Percentiles rank a stretch among this genome's conserved stretches.
phyloP scores from a whole-genome alignment of 2,329 filamentous ascomycete genomes.

The Fusarium graminum region DNA sequence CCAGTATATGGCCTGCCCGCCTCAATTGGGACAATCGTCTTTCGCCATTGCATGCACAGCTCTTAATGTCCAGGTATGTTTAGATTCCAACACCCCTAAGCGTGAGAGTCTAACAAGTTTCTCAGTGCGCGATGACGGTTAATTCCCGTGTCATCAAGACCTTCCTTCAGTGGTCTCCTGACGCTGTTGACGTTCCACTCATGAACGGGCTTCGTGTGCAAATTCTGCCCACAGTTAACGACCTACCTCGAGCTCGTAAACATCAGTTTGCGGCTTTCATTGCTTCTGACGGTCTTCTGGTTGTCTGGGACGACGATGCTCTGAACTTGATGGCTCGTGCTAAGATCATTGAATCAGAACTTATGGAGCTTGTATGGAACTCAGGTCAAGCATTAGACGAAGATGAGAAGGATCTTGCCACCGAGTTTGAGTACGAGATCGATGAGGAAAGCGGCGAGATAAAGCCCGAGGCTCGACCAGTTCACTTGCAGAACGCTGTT shows the following conservation, averaged over 20 bases:
- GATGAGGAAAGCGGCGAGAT: conserved; percentile 79
- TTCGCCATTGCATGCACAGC: conserved; percentile 74
- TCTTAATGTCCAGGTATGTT: conserved; percentile 77
- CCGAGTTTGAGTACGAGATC: conserved; percentile 66
- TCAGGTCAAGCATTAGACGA: conserved; percentile 68
- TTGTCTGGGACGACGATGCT: conserved; percentile 88
- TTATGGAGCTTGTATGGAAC: conserved; percentile 84
- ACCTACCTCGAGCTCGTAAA: conserved; percentile 78
- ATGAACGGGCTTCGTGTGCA: conserved; percentile 83
- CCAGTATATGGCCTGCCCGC: conserved; percentile 79
- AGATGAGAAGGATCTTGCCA: conserved; percentile 63
- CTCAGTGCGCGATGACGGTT: conserved; percentile 82
- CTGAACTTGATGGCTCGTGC: conserved; percentile 77
- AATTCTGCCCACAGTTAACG: conserved; percentile 78
- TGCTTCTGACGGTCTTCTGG: conserved; percentile 75
- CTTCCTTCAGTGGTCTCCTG: conserved; percentile 78
- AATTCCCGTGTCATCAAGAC: conserved; percentile 85
- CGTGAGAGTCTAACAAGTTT: background rate
- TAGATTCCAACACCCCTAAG: background rate
- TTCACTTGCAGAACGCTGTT: conserved; percentile 77
- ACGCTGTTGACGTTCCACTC: conserved; percentile 80
- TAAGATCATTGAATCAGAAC: conserved; percentile 78
- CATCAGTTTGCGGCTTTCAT: conserved; percentile 86
- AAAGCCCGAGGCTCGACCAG: conserved; percentile 72
- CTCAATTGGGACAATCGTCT: conserved; percentile 70